A percentile compares a stretch with the other conserved stretches of the same genome.
These are phyloP conservation scores for Ulota crispa DNA, from an alignment of 225 moss, liverwort and hornwort genomes.

Conservation along the genomic window DNA sequence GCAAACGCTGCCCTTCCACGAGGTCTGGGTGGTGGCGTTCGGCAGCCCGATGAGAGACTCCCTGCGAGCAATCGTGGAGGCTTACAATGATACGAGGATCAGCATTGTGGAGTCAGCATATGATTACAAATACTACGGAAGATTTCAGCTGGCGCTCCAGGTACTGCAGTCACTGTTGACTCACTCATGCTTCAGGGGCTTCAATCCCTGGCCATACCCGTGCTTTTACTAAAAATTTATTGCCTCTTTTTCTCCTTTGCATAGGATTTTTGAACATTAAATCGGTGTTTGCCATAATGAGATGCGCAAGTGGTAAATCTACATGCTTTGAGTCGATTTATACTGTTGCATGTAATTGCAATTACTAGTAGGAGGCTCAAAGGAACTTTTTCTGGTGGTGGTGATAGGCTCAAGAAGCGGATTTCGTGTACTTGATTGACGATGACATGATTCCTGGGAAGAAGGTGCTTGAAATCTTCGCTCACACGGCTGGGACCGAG, in stretches of 20 bases:
- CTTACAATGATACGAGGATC: slow-evolving; percentile 67
- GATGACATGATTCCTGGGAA: slow-evolving; percentile 90
- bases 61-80: slow-evolving; percentile 58
- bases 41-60: slow-evolving; percentile 58
- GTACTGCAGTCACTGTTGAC: neutral
- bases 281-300: neutral
- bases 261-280: neutral
- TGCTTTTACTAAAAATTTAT: too few relatives aligned
- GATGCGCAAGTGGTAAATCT: neutral
- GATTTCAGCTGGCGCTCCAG: slow-evolving; percentile 83
- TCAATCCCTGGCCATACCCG: neutral
- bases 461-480: slow-evolving; percentile 63
- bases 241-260: neutral
- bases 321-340: too few relatives aligned
- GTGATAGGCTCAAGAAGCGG: slow-evolving; percentile 57
- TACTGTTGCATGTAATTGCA: neutral
- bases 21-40: slow-evolving; percentile 82
- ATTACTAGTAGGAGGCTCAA: neutral
- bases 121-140: slow-evolving; percentile 78
- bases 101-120: slow-evolving; percentile 62
- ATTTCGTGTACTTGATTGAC: slow-evolving; percentile 75
- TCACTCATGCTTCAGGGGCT: neutral
- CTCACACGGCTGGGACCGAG: slow-evolving; percentile 65
- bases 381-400: neutral
- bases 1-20: slow-evolving; percentile 73